A percentile compares a stretch with the other conserved stretches of the same genome.
Evolutionary conservation across 805 yeast genomes (phyloP).

Genomic region (Kazachstania viticola): DNA sequence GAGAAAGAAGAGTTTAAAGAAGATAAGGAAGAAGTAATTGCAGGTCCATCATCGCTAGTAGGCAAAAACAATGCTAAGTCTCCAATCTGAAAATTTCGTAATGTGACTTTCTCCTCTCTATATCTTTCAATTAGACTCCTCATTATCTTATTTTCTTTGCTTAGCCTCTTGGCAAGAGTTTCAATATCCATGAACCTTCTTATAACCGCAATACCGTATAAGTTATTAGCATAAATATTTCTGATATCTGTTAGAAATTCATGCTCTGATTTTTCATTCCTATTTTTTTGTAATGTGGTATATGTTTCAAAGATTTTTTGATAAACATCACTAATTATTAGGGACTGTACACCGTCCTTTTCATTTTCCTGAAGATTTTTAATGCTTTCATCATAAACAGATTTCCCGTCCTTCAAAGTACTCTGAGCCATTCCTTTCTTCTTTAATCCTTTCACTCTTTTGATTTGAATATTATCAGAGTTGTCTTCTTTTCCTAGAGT

Average conservation of each 20-base stretch:
- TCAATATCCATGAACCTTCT: constrained; percentile 85
- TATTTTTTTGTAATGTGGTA: constrained; percentile 6
- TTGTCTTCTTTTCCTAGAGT: constrained; percentile 10
- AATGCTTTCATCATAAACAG: constrained; percentile 23
- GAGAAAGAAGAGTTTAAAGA: constrained; percentile 26
- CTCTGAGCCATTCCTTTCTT: constrained; percentile 35
- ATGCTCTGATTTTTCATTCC: constrained; percentile 12
- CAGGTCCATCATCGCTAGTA: constrained; percentile 34
- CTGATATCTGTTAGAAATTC: too few species aligned
- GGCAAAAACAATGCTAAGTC: constrained; percentile 83
- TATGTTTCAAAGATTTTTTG: constrained; percentile 15
- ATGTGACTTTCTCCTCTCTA: constrained; percentile 41
- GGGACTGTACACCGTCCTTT: constrained; percentile 9
- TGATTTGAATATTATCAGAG: constrained; percentile 33
- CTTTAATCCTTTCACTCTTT: constrained; percentile 76
- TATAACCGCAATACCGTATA: constrained; percentile 37
- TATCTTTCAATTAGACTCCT: constrained; percentile 18
- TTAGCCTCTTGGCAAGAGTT: constrained; percentile 71
- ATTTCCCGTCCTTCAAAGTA: constrained; percentile 22
- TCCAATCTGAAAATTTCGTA: constrained; percentile 54
- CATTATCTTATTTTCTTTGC: constrained; percentile 40
- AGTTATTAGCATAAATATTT: constrained; percentile 18
- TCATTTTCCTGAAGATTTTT: not conserved
- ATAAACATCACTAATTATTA: constrained; percentile 39
- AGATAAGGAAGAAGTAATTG: constrained; percentile 9